Evolutionary conservation across 2,329 filamentous ascomycete species (phyloP), one percentile per base, ranked within the genome.

Genomic region (Raffaelea ambrosiae): DNA sequence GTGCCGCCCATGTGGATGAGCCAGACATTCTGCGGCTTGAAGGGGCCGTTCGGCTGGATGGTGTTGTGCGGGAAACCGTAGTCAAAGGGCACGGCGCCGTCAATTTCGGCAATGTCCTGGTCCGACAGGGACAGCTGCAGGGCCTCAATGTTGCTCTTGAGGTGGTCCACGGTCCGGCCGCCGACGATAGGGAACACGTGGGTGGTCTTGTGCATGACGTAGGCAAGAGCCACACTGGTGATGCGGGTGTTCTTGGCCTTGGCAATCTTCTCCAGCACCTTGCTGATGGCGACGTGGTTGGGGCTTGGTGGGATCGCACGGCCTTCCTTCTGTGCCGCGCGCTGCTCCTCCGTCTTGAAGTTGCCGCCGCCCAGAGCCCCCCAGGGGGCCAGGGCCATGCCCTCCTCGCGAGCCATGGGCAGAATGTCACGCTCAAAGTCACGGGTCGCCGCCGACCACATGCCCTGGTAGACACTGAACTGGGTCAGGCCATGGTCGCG

Each of bases 111-210:
- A 22, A 90, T 76, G 40, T 90, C 82, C 50, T 83, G 72, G 0
- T 69, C 60, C 0, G 67, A 74, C 33, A 90, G 66, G 47, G 72
- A 65, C 39, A 88, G 66, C 1, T 68, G 71, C 35, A 90, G 68
- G 0, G 83, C 81, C 57, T 83, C 76, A 54, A 88, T 83, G 57
- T 88, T 88, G 49, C 71, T 73, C 58, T 81, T 76, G 38, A 90
- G 66, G 59, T 89, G 84, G 44, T 83, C 77, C 10, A 86, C 62
- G 55, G 81, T 88, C 11, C 84, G 73, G 0, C 82, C 81, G 11
- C 85, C 84, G 4, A 88, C 70, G 38, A 89, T 79, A 1, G 86
- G 86, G 58, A 86, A 87, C 13, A 88, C 81, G 56, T 86, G 79
- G 0, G 83, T 77, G 1, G 81, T 69, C 66, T 88, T 88, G 54